Conservation (phyloP, 108 stramenopile species). For the Nitzschia putrida region DNA sequence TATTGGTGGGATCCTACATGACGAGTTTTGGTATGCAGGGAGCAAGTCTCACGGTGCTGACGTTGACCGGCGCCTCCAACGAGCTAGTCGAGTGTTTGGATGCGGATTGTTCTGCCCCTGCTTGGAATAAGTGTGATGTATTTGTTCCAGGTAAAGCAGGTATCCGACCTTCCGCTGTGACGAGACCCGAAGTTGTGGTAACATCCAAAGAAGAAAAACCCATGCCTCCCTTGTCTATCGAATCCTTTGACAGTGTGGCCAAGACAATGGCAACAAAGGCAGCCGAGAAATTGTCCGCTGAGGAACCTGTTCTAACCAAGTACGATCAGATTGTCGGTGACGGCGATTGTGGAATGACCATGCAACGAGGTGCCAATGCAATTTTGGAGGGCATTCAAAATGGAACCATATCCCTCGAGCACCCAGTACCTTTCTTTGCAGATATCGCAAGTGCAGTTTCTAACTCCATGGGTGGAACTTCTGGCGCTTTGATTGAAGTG, state of each 20-base stretch:
- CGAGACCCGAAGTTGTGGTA: conserved; percentile 55
- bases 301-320: conserved; percentile 83
- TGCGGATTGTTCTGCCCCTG: conserved; percentile 79
- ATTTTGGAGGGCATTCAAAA: conserved; percentile 50
- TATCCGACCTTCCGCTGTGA: conserved; percentile 50
- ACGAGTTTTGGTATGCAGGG: conserved; percentile 97
- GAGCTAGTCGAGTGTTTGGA: conserved; percentile 68
- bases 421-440: conserved; percentile 64
- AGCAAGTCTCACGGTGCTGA: conserved; percentile 84
- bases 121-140: conserved; percentile 74
- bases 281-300: conserved; percentile 58
- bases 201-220: conserved; percentile 5
- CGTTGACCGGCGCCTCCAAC: conserved; percentile 47
- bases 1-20: conserved; percentile 91
- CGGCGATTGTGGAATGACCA: conserved; percentile 96
- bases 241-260: conserved; percentile 40
- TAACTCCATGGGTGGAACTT: conserved; percentile 94
- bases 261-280: conserved; percentile 48
- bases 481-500: conserved; percentile 90
- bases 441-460: conserved; percentile 81
- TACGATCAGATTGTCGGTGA: conserved; percentile 95
- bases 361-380: conserved; percentile 91
- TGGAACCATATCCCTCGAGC: conserved; percentile 37
- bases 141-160: conserved; percentile 28
- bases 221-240: conserved; percentile 50